A percentile compares a stretch with the other conserved stretches of the same genome.
Evolutionary conservation across 2,329 filamentous ascomycete genomes (phyloP).

Genomic region (Fusarium metavorans): DNA sequence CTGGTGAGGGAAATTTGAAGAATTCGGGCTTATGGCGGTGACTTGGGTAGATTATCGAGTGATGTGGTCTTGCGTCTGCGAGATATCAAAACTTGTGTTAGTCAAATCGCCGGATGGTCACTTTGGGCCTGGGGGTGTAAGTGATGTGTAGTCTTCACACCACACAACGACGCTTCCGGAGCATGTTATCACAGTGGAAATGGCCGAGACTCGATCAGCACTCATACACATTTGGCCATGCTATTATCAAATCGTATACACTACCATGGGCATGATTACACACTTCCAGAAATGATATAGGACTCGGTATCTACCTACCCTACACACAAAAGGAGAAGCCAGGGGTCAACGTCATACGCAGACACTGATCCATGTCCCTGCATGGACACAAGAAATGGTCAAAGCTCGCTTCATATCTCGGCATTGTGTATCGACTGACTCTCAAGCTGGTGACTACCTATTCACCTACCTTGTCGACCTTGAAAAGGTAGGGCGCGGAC

Average conservation of each 20-base stretch:
- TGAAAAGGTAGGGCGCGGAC: not conserved
- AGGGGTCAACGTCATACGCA: not conserved
- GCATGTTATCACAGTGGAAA: not conserved
- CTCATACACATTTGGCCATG: fast-evolving
- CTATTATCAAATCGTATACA: not conserved
- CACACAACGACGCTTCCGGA: not conserved
- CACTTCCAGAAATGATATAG: no score
- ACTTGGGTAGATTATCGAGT: not conserved
- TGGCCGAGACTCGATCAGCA: not conserved
- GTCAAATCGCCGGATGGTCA: not conserved
- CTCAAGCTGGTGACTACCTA: not conserved
- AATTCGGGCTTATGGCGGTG: not conserved
- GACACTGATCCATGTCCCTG: not conserved
- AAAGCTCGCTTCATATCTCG: not conserved
- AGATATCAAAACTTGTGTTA: not conserved
- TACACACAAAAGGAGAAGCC: not conserved
- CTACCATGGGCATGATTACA: not conserved
- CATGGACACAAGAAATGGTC: not conserved
- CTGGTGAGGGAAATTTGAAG: not conserved
- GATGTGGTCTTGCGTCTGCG: not conserved
- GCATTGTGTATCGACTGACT: not conserved
- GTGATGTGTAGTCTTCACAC: not conserved
- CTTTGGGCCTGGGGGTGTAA: not conserved
- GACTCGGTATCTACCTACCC: not conserved
- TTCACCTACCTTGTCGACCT: not conserved